Evolutionary conservation across 352 stramenopile species (phyloP), one percentile per base, ranked within the genome.

Genomic region (Phytophthora cryptogea): DNA sequence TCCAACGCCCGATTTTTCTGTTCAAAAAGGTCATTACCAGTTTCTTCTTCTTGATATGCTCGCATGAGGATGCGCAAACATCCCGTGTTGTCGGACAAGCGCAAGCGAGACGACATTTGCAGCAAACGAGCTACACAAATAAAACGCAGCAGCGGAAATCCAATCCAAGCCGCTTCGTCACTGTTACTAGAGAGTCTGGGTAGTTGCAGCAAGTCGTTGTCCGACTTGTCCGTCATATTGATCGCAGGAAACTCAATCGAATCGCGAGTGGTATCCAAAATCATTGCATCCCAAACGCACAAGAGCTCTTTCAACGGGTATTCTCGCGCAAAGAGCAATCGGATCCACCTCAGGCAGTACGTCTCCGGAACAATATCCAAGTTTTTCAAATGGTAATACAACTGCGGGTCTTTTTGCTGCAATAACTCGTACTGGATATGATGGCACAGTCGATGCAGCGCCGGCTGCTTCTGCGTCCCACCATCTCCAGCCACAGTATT

Each of bases 271-370:
- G 10, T 36, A 30, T 89, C 74, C 32, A 74, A 27, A 44, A 94
- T 84, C 58, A 94, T 81, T 4, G 74, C 81, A 63, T 90, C 76
- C 83, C 85, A 94, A 1, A 94, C 49, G 20, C 59, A 59, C 10
- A 94, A 33, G 2, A 91, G 46, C 23, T 88, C 73, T 8, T 86
- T 65, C 36, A 94, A 72, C 3, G 64, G 66, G 37, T 87, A 94
- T 55, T 94, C 86, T 1, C 86, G 76, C n/a, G 82, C 82, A 40
- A 94, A 84, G 1, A 94, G 47, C 23, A 94, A 70, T 0, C 86
- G 86, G 13, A 92, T 76, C 86, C 86, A 94, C 8, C 86, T 74
- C 14, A 93, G 63, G 27, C 86, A 92, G 62, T 94, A 92, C 30
- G 82, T 92, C 50, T 93, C 82, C 1, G 86, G 86, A 0, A 88